These are phyloP conservation scores for Hypholoma sublateritium DNA, from an alignment of 768 basidiomycete genomes.

Conservation along the genomic window DNA sequence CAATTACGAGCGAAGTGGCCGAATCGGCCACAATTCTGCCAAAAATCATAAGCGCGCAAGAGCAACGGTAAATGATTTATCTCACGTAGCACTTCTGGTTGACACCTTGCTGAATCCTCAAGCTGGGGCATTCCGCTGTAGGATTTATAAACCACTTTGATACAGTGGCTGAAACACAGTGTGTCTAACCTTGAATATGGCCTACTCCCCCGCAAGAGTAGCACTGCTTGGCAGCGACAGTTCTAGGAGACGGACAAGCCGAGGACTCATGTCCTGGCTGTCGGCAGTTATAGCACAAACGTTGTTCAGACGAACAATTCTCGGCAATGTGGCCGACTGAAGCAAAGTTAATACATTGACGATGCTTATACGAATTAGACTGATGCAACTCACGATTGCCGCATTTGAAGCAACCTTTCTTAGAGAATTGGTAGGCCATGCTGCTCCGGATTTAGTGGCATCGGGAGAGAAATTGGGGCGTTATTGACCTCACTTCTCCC, in stretches of 20 bases:
- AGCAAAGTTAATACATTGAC: conserved; percentile 12
- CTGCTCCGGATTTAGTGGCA: conserved; percentile 1
- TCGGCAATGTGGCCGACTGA: conserved; percentile 92
- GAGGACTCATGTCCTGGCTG: conserved; percentile 94
- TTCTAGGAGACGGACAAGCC: conserved; percentile 82
- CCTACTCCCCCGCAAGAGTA: conserved; percentile 93
- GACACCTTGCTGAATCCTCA: conserved; percentile 63
- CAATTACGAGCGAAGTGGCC: conserved; percentile 83
- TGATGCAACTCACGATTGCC: conserved; percentile 70
- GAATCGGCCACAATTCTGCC: conserved; percentile 75
- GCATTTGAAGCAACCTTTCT: conserved; percentile 93
- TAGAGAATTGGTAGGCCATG: conserved; percentile 83
- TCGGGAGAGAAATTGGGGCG: background rate
- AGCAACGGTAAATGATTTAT: background rate
- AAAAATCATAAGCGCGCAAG: background rate
- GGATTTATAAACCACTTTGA: conserved; percentile 1
- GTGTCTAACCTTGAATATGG: conserved; percentile 64
- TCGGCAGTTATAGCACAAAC: conserved; percentile 93
- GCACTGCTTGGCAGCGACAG: conserved; percentile 85
- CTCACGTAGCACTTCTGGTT: conserved; percentile 86
- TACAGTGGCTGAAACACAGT: conserved; percentile 1
- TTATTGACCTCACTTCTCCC: conserved; percentile 67
- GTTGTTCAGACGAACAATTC: conserved; percentile 84
- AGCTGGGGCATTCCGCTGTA: conserved; percentile 76
- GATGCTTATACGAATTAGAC: conserved; percentile 16